Base-by-base conservation (phyloP, 2,329 filamentous ascomycete genomes). In the Simplicillium aogashimaense region DNA sequence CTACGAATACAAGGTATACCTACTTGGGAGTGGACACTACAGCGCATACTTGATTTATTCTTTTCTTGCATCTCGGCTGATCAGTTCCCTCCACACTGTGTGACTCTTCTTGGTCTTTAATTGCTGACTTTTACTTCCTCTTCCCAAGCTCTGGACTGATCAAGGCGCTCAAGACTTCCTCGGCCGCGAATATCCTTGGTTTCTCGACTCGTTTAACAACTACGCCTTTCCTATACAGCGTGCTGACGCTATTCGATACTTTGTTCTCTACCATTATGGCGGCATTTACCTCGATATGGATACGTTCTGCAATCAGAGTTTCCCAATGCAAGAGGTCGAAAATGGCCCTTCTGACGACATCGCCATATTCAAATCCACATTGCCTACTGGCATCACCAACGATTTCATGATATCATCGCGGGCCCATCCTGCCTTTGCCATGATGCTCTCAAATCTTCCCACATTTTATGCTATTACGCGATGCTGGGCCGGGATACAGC, bases 301-400 rank as follows among this genome's bases (percentile, higher is more conserved):
- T 38, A 59, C 55, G 2, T 37, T 50, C 15, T 58, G 56, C 46
- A 53, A 53, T 45, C 41, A 51, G 33, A 50, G 48, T 3, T 45
- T 59, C 10, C 55, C 55, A 3, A 37, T 58, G 7, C 36, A 50
- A 28, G 46, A 52, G n/a, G 44, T 59, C 37, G 56, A 57, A 15
- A 32, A 46, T 29, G 51, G 46, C 38, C 39, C 28, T 7, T 29
- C 37, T 7, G 18, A 28, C 3, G 49, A 56, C 43, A 45, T 48
- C 31, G 53, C 56, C 37, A 43, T 59, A 30, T 59, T 57, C 50
- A 54, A 57, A 35, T 57, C 56, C 47, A 89, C 85, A 0, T 65
- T 73, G 3, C 85, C 85, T 2, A 89, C 84, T 1, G 84, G 84
- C 46, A 85, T 89, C 50, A 84, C 80, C 48, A 89, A 89, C 64